These are phyloP conservation scores for Cinchona pubescens DNA, from an alignment of 257 asterid genomes.

Conservation along the genomic window DNA sequence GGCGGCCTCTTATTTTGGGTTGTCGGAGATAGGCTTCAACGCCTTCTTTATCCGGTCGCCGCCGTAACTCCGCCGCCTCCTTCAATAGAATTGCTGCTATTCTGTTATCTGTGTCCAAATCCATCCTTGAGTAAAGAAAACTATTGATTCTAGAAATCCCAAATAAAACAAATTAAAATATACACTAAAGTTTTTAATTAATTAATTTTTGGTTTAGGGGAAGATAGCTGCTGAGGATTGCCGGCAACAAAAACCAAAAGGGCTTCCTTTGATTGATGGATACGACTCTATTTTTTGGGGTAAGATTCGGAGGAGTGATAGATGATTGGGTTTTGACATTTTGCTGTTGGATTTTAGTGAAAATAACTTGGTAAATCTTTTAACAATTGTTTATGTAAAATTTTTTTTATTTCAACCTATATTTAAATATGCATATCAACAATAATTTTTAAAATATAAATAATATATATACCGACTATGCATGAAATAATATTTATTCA, in stretches of 20 bases:
- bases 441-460: no score
- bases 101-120: conserved; percentile 81
- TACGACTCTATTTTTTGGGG: background rate
- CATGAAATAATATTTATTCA: no score
- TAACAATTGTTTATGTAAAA: no score
- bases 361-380: no score
- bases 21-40: conserved; percentile 73
- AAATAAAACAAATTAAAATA: background rate
- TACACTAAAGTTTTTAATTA: no score
- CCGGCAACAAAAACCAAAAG: background rate
- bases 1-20: conserved; percentile 67
- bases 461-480: no score
- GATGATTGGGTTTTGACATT: no score
- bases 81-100: conserved; percentile 77
- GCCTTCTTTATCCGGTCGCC: conserved; percentile 81
- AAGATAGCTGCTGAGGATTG: background rate
- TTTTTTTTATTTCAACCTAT: no score
- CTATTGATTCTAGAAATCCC: background rate
- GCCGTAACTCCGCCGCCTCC: conserved; percentile 91
- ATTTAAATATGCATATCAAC: no score
- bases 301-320: no score
- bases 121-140: conserved; percentile 43
- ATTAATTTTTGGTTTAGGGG: background rate
- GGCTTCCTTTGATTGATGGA: background rate
- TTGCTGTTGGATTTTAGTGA: no score